phyloP scores from a whole-genome alignment of 2,329 filamentous ascomycete species.

The Cercospora sesami region DNA sequence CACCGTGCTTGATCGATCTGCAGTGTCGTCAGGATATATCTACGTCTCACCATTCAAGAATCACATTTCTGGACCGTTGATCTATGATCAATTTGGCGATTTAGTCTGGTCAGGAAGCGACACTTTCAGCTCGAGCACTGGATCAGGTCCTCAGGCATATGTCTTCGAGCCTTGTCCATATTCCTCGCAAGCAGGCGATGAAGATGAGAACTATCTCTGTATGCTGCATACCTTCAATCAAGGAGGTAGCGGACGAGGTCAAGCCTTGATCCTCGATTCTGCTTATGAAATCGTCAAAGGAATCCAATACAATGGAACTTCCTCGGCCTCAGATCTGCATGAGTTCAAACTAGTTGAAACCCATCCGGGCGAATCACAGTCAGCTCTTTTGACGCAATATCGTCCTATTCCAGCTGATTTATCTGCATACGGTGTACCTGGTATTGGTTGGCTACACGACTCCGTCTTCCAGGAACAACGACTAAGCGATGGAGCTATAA shows the following conservation, averaged over 20 bases:
- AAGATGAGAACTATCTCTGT: neutral
- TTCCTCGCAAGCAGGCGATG: neutral
- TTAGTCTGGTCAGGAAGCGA: neutral
- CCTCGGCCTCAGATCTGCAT: constrained; percentile 40
- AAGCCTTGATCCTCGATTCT: neutral
- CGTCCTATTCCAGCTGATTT: neutral
- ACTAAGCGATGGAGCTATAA: constrained; percentile 42
- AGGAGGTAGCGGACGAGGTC: neutral
- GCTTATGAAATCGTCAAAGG: neutral
- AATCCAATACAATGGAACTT: constrained; percentile 19
- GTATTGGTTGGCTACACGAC: constrained; percentile 29
- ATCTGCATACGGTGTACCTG: constrained; percentile 2
- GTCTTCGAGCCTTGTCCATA: neutral
- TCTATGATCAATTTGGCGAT: neutral
- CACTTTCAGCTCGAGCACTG: neutral
- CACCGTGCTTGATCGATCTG: neutral
- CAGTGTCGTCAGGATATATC: neutral
- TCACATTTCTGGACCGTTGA: neutral
- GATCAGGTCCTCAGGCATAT: neutral
- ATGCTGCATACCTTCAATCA: constrained; percentile 3
- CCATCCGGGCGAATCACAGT: neutral
- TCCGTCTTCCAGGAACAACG: constrained; percentile 47
- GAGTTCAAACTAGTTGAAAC: constrained; percentile 38
- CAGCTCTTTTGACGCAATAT: constrained; percentile 4
- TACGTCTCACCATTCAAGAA: neutral